Evolutionary conservation across 2,329 filamentous ascomycete species (phyloP), one percentile per base, ranked within the genome.

Genomic region (Myriosclerotinia curreyana): DNA sequence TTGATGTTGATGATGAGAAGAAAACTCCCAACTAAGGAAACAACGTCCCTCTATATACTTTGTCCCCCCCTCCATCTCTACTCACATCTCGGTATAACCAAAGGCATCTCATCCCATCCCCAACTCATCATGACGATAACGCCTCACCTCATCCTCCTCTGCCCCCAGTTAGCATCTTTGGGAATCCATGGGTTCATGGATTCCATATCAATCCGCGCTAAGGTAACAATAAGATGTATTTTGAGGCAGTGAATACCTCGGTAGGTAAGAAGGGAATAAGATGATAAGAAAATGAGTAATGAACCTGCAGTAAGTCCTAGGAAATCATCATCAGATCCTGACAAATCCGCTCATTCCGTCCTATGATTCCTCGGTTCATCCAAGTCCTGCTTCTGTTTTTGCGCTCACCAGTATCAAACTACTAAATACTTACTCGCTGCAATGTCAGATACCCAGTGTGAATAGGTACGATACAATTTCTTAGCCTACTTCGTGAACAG

Each of bases 131-230:
- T 63, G 61, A 63, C 52, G 61, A 59, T 25, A 58, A 56, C 44
- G 60, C 60, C 60, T 63, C 60, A 63, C 60, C 51, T 63, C 51
- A 63, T 63, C 60, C 52, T 63, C 22, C 55, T 25, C 36, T 22
- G 22, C 36, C 50, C 59, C 59, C 20, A 20, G 55, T 36, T 59
- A 59, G 42, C 14, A 25, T 36, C 55, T 25, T 17, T 48, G n/a
- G 42, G 55, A 48, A 34, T 48, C 22, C n/a, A 40, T 22, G 42
- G 34, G 25, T 12, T 40, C 28, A 46, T 31, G 14, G n/a, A 58
- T 36, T 58, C 55, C 55, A 58, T 42, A 22, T 48, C 44, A 22
- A 48, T 34, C n/a, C 31, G 36, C 42, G 55, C 55, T 48, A 59
- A 17, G 28, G 44, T 15, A 36, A 48, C 12, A 46, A 22, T 31